Conservation (phyloP, 495 filamentous ascomycete genomes). For the Cryomyces antarcticus region DNA sequence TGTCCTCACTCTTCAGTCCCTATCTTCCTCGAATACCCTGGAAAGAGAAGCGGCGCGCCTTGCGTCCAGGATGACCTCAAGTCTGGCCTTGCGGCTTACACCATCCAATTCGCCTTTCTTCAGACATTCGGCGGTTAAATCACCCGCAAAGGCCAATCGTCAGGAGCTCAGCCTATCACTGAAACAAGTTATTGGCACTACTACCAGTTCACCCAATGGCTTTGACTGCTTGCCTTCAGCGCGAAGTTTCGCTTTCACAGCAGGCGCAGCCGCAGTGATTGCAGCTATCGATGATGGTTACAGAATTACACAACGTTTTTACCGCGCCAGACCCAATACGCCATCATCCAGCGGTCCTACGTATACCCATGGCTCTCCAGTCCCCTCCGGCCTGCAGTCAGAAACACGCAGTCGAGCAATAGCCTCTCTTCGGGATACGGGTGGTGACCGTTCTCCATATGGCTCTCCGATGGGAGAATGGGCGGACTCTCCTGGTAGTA, state of each 20-base stretch:
- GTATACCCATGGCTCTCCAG: conserved; percentile 35
- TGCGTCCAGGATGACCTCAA: no score
- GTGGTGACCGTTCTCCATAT: conserved; percentile 19
- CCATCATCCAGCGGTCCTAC: conserved; percentile 37
- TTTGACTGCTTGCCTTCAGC: conserved; percentile 62
- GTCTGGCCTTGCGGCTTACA: no score
- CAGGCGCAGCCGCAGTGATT: conserved; percentile 85
- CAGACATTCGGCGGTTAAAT: conserved; percentile 23
- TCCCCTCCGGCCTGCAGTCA: conserved; percentile 19
- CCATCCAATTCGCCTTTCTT: conserved; percentile 60
- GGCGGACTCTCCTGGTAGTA: conserved; percentile 41
- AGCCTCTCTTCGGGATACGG: conserved; percentile 34
- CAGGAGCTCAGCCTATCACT: conserved; percentile 41
- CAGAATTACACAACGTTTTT: conserved; percentile 66
- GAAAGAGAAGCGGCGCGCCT: no score
- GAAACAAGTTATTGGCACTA: conserved; percentile 72
- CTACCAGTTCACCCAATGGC: conserved; percentile 62
- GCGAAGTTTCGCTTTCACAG: conserved; percentile 65
- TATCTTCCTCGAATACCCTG: no score
- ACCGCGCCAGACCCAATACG: conserved; percentile 65
- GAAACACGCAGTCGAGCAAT: conserved; percentile 40
- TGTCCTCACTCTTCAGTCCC: no score
- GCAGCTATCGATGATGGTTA: conserved; percentile 53
- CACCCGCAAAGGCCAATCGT: conserved; percentile 33
- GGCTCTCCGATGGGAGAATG: conserved; percentile 24